phyloP scores from a whole-genome alignment of 2,329 filamentous ascomycete genomes.

The Metarhizium guizhouense region DNA sequence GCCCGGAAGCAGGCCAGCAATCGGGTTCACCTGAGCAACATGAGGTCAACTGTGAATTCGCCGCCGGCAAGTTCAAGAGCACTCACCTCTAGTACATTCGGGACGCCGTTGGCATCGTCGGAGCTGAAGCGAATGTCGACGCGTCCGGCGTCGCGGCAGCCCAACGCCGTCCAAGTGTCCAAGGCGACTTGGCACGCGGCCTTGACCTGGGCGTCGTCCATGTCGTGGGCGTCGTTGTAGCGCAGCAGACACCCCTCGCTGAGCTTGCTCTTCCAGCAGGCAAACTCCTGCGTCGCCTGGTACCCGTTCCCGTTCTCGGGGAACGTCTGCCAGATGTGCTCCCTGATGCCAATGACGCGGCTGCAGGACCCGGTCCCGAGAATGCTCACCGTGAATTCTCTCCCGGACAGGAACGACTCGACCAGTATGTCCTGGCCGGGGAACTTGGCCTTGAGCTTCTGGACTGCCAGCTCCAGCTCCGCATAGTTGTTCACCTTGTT shows the following conservation, averaged over 20 bases:
- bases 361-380: not conserved
- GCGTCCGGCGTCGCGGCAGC: constrained; percentile 6
- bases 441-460: not conserved
- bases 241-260: not conserved
- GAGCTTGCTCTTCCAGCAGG: constrained; percentile 2
- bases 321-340: constrained; percentile 2
- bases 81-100: constrained; percentile 6
- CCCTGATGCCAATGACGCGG: constrained; percentile 4
- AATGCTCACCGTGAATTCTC: constrained; percentile 6
- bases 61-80: too few species aligned
- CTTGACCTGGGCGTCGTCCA: constrained; percentile 4
- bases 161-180: constrained; percentile 2
- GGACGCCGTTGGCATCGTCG: not conserved
- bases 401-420: constrained; percentile 4
- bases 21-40: constrained; percentile 4
- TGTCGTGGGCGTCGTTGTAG: constrained; percentile 3
- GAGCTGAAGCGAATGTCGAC: constrained; percentile 7
- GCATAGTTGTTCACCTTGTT: not conserved
- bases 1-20: constrained; percentile 3
- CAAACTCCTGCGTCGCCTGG: not conserved
- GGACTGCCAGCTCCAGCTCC: not conserved
- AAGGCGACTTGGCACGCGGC: constrained; percentile 4
- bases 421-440: constrained; percentile 5
- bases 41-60: not conserved
- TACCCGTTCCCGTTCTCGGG: not conserved